A percentile compares a stretch with the other conserved stretches of the same genome.
Conservation (phyloP, 768 basidiomycete genomes). For the Hypholoma sublateritium region DNA sequence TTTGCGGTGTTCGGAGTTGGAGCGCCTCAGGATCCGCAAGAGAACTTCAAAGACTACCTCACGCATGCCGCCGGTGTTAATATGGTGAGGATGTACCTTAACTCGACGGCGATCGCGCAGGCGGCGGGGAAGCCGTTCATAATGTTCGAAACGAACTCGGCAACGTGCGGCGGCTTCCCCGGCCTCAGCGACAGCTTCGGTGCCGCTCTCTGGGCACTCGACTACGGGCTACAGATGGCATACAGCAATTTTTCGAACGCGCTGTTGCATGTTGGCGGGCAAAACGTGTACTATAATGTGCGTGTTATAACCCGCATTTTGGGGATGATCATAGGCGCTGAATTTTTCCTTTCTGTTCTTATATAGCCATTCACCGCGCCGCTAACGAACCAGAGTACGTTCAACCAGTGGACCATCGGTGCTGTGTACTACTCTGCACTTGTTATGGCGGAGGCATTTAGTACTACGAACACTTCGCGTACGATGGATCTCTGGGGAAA, state of each 20-base stretch:
- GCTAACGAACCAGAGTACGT: constrained; percentile 56
- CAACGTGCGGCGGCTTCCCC: constrained; percentile 67
- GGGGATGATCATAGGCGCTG: neutral
- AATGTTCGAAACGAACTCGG: constrained; percentile 75
- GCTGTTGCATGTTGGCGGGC: constrained; percentile 59
- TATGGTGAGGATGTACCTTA: constrained; percentile 53
- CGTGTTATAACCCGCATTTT: constrained; percentile 17
- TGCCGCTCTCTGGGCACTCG: constrained; percentile 63
- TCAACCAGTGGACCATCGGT: constrained; percentile 74
- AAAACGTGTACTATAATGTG: constrained; percentile 66
- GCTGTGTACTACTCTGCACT: constrained; percentile 76
- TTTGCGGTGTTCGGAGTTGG: constrained; percentile 48
- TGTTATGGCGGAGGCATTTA: constrained; percentile 67
- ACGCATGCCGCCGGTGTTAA: constrained; percentile 54
- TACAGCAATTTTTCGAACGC: constrained; percentile 51
- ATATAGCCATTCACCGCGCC: constrained; percentile 28
- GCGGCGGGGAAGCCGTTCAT: constrained; percentile 44
- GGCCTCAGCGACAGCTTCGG: constrained; percentile 64
- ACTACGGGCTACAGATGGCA: constrained; percentile 62
- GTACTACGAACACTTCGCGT: constrained; percentile 59
- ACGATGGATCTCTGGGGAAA: constrained; percentile 65
- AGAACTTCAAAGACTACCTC: constrained; percentile 54
- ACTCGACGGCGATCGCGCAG: constrained; percentile 45
- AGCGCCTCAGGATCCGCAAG: constrained; percentile 40
- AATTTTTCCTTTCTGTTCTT: constrained; percentile 2